These are phyloP conservation scores for Baeospora myosura DNA, from an alignment of 1,284 basidiomycete species.

Conservation along the genomic window DNA sequence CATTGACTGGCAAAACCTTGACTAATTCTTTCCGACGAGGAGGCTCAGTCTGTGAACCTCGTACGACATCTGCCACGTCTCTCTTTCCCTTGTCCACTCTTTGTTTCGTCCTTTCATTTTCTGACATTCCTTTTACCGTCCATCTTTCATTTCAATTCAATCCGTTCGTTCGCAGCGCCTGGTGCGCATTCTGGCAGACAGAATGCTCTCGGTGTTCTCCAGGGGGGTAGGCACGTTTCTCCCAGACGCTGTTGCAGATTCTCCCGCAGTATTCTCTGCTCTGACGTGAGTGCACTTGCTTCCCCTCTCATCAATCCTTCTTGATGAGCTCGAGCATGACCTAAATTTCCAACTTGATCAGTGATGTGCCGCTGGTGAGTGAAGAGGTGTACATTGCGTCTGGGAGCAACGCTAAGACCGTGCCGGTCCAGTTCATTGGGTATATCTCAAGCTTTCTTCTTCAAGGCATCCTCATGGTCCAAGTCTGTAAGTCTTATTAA, in stretches of 20 bases:
- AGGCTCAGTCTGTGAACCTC: too few relatives aligned
- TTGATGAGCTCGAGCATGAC: too few relatives aligned
- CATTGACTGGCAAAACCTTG: too few relatives aligned
- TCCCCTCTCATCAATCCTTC: background rate
- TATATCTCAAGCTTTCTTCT: conserved; percentile 9
- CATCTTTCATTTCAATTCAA: background rate
- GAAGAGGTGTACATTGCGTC: background rate
- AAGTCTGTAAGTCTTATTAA: conserved; percentile 10
- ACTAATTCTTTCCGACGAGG: too few relatives aligned
- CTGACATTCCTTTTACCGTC: background rate
- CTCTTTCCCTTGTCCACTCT: too few relatives aligned
- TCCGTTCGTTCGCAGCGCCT: background rate
- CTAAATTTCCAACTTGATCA: background rate
- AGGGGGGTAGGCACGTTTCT: background rate
- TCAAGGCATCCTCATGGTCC: conserved; percentile 9
- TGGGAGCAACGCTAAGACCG: background rate
- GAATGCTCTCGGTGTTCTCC: background rate
- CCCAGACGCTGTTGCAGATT: background rate
- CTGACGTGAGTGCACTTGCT: conserved; percentile 4
- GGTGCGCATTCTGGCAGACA: background rate
- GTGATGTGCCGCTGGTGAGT: conserved; percentile 9
- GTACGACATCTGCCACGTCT: too few relatives aligned
- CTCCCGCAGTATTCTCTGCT: conserved; percentile 6
- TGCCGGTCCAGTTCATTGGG: conserved; percentile 8
- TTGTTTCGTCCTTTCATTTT: background rate